Evolutionary conservation across 1,284 basidiomycete genomes (phyloP), one percentile per base, ranked within the genome.

Genomic region (Trametes pubescens): DNA sequence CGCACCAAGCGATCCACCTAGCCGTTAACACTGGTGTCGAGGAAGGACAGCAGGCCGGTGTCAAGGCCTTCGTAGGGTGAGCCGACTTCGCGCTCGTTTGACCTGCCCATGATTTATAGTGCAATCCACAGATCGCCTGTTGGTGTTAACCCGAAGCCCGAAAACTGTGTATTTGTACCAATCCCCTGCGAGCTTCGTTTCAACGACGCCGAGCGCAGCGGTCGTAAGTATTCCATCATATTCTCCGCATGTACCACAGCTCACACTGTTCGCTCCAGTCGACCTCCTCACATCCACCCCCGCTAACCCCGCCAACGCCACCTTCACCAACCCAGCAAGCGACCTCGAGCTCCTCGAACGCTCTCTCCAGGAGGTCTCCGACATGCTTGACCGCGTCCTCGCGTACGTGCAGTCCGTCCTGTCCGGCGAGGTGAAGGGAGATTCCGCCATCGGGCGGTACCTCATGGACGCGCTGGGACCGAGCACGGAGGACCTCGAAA

Each of bases 151-250:
- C 92, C 92, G 51, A 95, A 95, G 80, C 89, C 94, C 46, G 93
- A 96, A 81, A 96, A 96, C 79, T 92, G 93, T 69, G 91, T 95
- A 29, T 98, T 98, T 78, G 83, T 93, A 26, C 95, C 96, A 32
- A 87, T 98, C 49, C 91, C 92, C 40, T 91, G 93, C 64, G 87
- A 91, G 68, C 81, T 98, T 65, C 88, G 87, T 73, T 94, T 94
- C 78, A 87, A 90, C 71, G 88, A 93, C 59, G 84, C 90, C 37
- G 95, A 98, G 76, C 86, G 91, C 67, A 90, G 92, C 68, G 93
- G 93, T 54, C 81, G 94, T 96, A 78, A 74, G 94, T 90, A 7
- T 59, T 52, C 24, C n/a, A 26, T 37, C 59, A 22, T 57, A 38
- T 61, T 48, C 48, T 29, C 56, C 21, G n/a, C n/a, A 34, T 57